phyloP scores from a whole-genome alignment of 345 rosid species.

The Microcos paniculata region DNA sequence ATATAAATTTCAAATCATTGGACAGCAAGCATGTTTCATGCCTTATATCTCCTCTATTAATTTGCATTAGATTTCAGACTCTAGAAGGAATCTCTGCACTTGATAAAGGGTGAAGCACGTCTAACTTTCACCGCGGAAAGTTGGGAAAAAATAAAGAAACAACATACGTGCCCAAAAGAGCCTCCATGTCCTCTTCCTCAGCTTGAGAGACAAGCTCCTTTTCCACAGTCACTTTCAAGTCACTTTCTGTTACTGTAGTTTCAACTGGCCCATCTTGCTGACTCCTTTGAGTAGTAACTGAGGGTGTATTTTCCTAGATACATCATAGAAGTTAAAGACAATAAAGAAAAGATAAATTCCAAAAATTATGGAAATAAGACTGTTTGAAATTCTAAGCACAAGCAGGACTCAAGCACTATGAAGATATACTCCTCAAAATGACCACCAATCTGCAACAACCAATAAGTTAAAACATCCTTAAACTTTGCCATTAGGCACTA shows the following conservation, averaged over 20 bases:
- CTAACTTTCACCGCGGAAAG: slow-evolving; percentile 2
- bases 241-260: slow-evolving; percentile 60
- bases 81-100: neutral
- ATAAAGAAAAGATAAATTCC: slow-evolving; percentile 8
- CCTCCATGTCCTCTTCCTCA: slow-evolving; percentile 99
- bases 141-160: slow-evolving; percentile 22
- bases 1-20: neutral
- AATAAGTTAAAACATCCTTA: slow-evolving; percentile 3
- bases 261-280: slow-evolving; percentile 70
- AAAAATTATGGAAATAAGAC: neutral
- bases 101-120: slow-evolving; percentile 2
- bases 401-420: neutral
- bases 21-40: neutral
- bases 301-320: slow-evolving; percentile 79
- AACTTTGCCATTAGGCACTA: slow-evolving; percentile 4
- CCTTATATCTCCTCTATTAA: neutral
- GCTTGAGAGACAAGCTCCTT: slow-evolving; percentile 95
- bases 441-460: neutral
- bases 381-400: slow-evolving; percentile 6
- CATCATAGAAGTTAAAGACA: slow-evolving; percentile 18
- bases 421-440: neutral
- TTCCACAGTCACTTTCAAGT: slow-evolving; percentile 89
- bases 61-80: slow-evolving; percentile 10
- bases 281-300: slow-evolving; percentile 58
- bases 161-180: slow-evolving; percentile 91